Evolutionary conservation across 1,284 basidiomycete genomes (phyloP), one percentile per base, ranked within the genome.

Genomic region (Mycosarcoma mackinlayi): DNA sequence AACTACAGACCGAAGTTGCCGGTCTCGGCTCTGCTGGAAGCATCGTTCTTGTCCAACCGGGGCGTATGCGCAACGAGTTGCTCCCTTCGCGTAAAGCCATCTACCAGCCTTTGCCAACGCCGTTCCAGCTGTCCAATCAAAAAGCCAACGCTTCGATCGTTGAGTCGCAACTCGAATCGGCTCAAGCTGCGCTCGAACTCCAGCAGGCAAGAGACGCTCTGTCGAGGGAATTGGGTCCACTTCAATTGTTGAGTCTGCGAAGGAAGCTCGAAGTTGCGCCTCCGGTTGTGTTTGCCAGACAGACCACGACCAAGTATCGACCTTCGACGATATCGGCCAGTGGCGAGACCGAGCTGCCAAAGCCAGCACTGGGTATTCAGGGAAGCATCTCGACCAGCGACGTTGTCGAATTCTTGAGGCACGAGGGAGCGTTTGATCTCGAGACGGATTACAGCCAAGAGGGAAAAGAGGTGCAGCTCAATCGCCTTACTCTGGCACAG

Each of bases 51-150:
- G 68, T 71, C 44, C 62, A 62, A 16, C 68, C 68, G 0, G 68
- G 68, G 35, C 62, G 62, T 23, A 71, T 71, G 68, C 68, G 68
- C 39, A 71, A 71, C 62, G 41, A 55, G 49, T 58, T 71, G 19
- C 46, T 71, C 11, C 68, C 68, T 16, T 3, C 16, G 1, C 10
- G 37, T 13, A 57, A 62, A 58, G 68, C 68, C 55, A 21, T 61
- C 47, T 71, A 71, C 48, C 41, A 55, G 40, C 68, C 68, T 23
- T 50, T 71, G 6, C 58, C 61, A 2, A 70, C 67, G 2, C 66
- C 66, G 11, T 59, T 56, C 39, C 52, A 58, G 16, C 45, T 61
- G n/a, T 45, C 67, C 6, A 19, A 45, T 31, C 27, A 55, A 4
- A 52, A 54, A n/a, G 10, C 23, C 49, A 50, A 52, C 57, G 37